Percentiles rank a stretch among this genome's conserved stretches.
Evolutionary conservation across 1,284 basidiomycete genomes (phyloP).

Genomic region (Papiliotrema terrestris): DNA sequence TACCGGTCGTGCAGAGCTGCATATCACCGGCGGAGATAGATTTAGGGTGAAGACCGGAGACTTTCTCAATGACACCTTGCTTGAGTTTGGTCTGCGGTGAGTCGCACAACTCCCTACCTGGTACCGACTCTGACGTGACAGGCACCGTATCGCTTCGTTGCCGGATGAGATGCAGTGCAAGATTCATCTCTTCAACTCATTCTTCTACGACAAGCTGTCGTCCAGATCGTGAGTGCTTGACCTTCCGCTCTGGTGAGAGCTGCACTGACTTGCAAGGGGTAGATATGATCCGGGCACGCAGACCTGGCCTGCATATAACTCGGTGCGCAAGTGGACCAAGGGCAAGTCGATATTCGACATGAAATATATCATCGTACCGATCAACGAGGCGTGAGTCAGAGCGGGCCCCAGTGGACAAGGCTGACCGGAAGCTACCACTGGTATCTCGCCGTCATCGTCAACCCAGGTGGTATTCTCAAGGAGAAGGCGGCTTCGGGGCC

Average conservation of each 20-base stretch:
- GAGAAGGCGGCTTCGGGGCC: background rate
- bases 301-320: conserved; percentile 63
- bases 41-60: conserved; percentile 69
- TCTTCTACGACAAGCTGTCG: conserved; percentile 94
- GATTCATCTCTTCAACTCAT: conserved; percentile 91
- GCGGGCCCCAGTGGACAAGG: background rate
- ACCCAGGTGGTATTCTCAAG: conserved; percentile 60
- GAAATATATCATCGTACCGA: conserved; percentile 88
- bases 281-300: conserved; percentile 12
- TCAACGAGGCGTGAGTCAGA: conserved; percentile 80
- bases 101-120: conserved; percentile 32
- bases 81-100: conserved; percentile 91
- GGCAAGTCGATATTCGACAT: conserved; percentile 80
- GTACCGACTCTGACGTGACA: background rate
- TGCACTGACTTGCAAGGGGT: background rate
- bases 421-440: conserved; percentile 71
- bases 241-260: background rate
- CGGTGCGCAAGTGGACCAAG: conserved; percentile 90
- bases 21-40: conserved; percentile 72
- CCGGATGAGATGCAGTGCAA: conserved; percentile 49
- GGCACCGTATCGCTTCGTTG: background rate
- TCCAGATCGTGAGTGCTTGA: conserved; percentile 55
- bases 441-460: conserved; percentile 92
- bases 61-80: conserved; percentile 91
- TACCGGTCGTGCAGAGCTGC: conserved; percentile 65